Percentiles rank a stretch among this genome's conserved stretches.
Conservation (phyloP, 1,284 basidiomycete species). For the Tausonia pullulans region DNA sequence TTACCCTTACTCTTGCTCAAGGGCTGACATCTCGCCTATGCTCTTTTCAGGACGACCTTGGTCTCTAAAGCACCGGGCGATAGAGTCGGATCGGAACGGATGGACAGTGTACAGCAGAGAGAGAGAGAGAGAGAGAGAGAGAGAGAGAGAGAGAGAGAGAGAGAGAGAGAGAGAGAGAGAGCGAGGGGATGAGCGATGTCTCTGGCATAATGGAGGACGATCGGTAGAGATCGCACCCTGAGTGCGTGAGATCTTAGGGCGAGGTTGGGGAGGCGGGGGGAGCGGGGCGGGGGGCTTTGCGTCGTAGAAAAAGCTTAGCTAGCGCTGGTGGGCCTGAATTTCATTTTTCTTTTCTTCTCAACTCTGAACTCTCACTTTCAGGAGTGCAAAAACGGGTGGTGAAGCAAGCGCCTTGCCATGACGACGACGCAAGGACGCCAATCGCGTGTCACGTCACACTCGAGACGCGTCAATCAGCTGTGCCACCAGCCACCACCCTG, state of each 20-base stretch:
- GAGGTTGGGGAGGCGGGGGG: too few relatives aligned
- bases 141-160: neutral
- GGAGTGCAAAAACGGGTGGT: too few relatives aligned
- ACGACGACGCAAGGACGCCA: too few relatives aligned
- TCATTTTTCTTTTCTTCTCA: neutral
- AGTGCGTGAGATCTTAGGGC: too few relatives aligned
- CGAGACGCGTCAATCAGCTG: too few relatives aligned
- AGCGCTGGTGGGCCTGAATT: neutral
- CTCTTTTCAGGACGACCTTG: constrained; percentile 53
- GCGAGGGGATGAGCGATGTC: neutral
- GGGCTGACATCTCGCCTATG: neutral
- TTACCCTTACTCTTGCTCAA: neutral
- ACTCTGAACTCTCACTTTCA: neutral
- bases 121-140: neutral
- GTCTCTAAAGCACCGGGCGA: constrained; percentile 47
- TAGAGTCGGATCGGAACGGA: neutral
- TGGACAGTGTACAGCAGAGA: neutral
- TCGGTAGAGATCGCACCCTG: too few relatives aligned
- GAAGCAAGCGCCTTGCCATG: too few relatives aligned
- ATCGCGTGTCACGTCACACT: too few relatives aligned
- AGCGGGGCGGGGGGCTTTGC: too few relatives aligned
- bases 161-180: neutral
- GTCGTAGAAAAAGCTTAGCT: too few relatives aligned
- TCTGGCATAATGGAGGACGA: too few relatives aligned
- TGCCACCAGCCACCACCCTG: too few relatives aligned